Evolutionary conservation across 169 alveolate genomes (phyloP).

Genomic region (Eimeria necatrix): DNA sequence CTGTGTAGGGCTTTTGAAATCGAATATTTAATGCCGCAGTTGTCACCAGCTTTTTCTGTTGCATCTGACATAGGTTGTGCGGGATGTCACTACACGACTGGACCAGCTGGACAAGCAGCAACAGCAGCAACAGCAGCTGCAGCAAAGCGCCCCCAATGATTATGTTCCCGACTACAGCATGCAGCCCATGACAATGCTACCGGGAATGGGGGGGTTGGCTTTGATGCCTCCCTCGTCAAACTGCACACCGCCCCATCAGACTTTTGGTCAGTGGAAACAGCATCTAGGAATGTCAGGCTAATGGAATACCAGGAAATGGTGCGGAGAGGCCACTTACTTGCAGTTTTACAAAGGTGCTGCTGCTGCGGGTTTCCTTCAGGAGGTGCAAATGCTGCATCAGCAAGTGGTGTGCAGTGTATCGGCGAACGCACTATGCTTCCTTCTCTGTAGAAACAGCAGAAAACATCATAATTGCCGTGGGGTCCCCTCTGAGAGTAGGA

Average conservation of each 20-base stretch:
- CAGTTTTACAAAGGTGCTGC: neutral
- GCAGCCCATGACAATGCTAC: conserved; percentile 75
- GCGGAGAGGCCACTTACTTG: no score
- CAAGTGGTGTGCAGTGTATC: conserved; percentile 2
- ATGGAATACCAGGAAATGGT: no score
- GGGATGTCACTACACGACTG: conserved; percentile 89
- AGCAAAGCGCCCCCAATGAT: conserved; percentile 90
- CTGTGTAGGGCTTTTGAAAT: no score
- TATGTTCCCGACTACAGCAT: conserved; percentile 84
- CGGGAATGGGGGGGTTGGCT: conserved; percentile 82
- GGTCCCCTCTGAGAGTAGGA: neutral
- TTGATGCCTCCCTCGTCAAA: conserved; percentile 78
- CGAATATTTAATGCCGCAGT: no score
- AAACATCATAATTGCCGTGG: neutral
- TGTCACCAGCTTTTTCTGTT: neutral
- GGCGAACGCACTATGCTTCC: conserved; percentile 23
- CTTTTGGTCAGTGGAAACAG: conserved; percentile 41
- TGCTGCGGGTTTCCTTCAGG: conserved; percentile 44
- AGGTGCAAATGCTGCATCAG: neutral
- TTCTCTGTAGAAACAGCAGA: conserved; percentile 29
- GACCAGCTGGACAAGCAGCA: conserved; percentile 89
- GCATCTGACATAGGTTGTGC: conserved; percentile 81
- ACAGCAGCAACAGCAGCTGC: conserved; percentile 90
- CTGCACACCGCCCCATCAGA: conserved; percentile 69
- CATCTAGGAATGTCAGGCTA: neutral